Conservation (phyloP, 768 basidiomycete species). For the Leccinum boreale region DNA sequence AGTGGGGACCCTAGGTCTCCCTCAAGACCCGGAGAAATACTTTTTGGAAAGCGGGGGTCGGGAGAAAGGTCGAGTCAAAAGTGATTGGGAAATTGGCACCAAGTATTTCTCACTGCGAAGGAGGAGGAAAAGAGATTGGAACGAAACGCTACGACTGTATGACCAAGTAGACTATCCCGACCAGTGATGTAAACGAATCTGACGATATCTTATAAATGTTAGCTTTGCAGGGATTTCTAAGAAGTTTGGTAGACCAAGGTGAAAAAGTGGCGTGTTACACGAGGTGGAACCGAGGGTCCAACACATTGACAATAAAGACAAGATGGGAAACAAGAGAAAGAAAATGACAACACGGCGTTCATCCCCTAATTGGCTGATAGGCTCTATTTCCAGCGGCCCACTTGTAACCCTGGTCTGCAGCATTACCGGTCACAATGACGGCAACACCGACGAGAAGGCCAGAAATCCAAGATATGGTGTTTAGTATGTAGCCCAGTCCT, state of each 20-base stretch:
- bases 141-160: slow-evolving; percentile 77
- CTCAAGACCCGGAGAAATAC: slow-evolving; percentile 64
- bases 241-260: neutral
- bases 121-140: slow-evolving; percentile 85
- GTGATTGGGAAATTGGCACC: slow-evolving; percentile 65
- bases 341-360: neutral
- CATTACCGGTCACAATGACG: slow-evolving; percentile 59
- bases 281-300: neutral
- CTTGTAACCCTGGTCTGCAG: slow-evolving; percentile 44
- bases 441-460: slow-evolving; percentile 50
- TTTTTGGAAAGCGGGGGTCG: slow-evolving; percentile 56
- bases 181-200: slow-evolving; percentile 32
- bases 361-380: slow-evolving; percentile 41
- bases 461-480: slow-evolving; percentile 57
- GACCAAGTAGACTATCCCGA: slow-evolving; percentile 81
- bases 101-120: slow-evolving; percentile 79
- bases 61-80: slow-evolving; percentile 67
- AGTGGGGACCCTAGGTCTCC: slow-evolving; percentile 53
- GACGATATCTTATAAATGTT: neutral
- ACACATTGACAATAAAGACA: neutral
- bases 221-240: neutral
- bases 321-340: neutral
- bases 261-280: neutral
- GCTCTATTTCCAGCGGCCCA: slow-evolving; percentile 80
- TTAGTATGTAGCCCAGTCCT: slow-evolving; percentile 63